Evolutionary conservation across 495 filamentous ascomycete genomes (phyloP), one percentile per base, ranked within the genome.

Genomic region (Podospora anserina): DNA sequence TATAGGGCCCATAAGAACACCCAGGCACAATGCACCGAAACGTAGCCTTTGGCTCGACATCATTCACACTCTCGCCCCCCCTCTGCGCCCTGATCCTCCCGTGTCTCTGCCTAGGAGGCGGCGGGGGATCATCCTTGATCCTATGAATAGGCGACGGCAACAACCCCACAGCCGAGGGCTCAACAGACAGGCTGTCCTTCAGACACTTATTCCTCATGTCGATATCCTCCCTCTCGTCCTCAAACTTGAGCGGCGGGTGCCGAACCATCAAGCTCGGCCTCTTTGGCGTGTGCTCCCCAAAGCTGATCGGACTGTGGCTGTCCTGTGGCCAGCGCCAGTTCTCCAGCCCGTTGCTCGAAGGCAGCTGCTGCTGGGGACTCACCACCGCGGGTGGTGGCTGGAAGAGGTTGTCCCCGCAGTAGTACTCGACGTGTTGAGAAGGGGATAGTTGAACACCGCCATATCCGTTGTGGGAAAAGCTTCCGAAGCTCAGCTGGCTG

Each of bases 1-100:
- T 86, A 69, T 89, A 91, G 0, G 59, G 63, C 28, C 80, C 79
- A 0, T 81, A 82, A 7, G 67, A 57, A 75, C 82, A 85, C 15
- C 71, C 70, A 5, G 64, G 70, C 23, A 67, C 75, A 13, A 68
- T 62, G 65, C 80, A 82, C 69, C 74, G 56, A n/a, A 49, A 32
- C 11, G 6, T 32, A 5, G 61, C 32, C 16, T 16, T n/a, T 11
- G 18, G 18, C 0, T 39, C 19, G 2, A 20, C 34, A 13, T 19
- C 61, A 19, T 39, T 26, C 5, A 39, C 32, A 9, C 15, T 28
- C 15, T 34, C 1, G 23, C 23, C 23, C 23, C 23, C 59, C 27
- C 61, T 54, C 20, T 15, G 23, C 59, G 4, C 34, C 15, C 23
- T n/a, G 3, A 53, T 4, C 28, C 63, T 57, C 3, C 5, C 11